Conservation (phyloP, 2,329 filamentous ascomycete genomes). For the Hymenoscyphus linearis region DNA sequence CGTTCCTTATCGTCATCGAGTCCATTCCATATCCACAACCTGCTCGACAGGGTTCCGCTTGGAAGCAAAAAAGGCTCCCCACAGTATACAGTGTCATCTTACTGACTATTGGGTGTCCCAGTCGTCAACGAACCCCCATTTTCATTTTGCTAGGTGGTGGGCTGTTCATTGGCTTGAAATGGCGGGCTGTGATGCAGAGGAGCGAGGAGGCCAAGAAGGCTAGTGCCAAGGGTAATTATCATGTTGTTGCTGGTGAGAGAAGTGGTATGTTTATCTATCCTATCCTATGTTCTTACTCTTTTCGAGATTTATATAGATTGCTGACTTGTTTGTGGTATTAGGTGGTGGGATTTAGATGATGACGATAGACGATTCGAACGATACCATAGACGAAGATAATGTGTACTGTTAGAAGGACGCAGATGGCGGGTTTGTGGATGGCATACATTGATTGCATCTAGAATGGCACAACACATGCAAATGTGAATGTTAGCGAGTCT, state of each 20-base stretch:
- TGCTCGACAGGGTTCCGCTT: not conserved
- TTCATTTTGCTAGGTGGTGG: conserved; percentile 26
- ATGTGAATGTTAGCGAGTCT: not conserved
- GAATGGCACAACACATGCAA: not conserved
- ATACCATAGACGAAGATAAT: not conserved
- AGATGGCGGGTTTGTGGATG: not conserved
- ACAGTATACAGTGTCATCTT: not conserved
- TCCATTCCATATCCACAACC: not conserved
- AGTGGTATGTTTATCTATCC: conserved; percentile 24
- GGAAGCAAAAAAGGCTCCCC: too few species aligned
- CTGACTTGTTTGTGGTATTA: not conserved
- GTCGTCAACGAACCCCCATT: conserved; percentile 26
- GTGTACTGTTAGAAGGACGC: not conserved
- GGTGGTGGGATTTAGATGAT: not conserved
- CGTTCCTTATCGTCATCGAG: conserved; percentile 2
- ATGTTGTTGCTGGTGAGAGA: conserved; percentile 26
- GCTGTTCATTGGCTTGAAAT: conserved; percentile 31
- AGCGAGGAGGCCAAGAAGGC: conserved; percentile 32
- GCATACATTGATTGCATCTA: not conserved
- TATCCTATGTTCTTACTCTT: not conserved
- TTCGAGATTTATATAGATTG: not conserved
- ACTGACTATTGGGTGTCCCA: not conserved
- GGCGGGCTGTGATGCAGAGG: conserved; percentile 28
- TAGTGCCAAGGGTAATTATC: conserved; percentile 24
- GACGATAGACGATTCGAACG: not conserved